Conservation (phyloP, 345 rosid species). For the Punica granatum region DNA sequence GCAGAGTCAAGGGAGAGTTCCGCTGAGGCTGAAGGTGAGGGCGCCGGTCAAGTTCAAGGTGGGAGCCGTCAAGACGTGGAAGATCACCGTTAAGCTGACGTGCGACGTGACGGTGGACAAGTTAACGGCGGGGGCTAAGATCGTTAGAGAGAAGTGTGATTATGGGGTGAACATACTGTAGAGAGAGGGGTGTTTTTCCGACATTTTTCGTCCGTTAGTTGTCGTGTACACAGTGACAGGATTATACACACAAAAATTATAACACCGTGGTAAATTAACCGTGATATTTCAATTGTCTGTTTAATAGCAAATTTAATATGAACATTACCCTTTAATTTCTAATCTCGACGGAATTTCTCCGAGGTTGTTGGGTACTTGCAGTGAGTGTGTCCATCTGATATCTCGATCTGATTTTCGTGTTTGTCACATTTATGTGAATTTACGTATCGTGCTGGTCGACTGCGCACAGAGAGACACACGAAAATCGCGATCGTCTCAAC, state of each 20-base stretch:
- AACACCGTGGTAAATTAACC: background rate
- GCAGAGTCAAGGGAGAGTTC: conserved; percentile 33
- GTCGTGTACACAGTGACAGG: background rate
- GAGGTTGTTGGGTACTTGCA: too few species aligned
- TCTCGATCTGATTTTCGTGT: too few species aligned
- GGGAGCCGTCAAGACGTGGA: conserved; percentile 78
- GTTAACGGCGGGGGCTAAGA: conserved; percentile 44
- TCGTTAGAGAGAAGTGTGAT: conserved; percentile 44
- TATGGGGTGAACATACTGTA: conserved; percentile 23
- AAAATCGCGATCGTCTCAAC: too few species aligned
- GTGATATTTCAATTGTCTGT: too few species aligned
- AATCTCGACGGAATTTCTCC: too few species aligned
- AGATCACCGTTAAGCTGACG: conserved; percentile 44
- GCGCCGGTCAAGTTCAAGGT: conserved; percentile 59
- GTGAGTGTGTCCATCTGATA: too few species aligned
- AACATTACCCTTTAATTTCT: too few species aligned
- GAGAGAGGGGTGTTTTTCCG: background rate
- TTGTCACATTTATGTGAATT: too few species aligned
- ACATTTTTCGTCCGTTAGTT: background rate
- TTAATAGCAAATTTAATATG: too few species aligned
- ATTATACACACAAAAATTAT: background rate
- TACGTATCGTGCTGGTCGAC: too few species aligned
- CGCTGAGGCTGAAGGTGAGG: conserved; percentile 43
- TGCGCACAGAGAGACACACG: too few species aligned
- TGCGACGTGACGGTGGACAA: conserved; percentile 74